Percentiles rank a stretch among this genome's conserved stretches.
Conservation (phyloP, 805 yeast genomes). For the Ogataea glucozyma region DNA sequence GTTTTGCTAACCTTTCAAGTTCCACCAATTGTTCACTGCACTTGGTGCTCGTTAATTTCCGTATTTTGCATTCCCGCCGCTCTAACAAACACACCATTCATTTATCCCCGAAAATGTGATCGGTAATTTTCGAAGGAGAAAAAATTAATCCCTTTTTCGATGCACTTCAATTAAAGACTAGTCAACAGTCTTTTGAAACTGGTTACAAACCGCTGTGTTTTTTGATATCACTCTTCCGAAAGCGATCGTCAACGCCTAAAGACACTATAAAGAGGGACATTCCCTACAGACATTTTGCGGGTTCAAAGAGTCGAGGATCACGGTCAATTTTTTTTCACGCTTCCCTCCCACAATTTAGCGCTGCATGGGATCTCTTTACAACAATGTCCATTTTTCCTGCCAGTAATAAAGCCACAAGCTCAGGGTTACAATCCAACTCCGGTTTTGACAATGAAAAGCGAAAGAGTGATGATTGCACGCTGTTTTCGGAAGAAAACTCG, state of each 20-base stretch:
- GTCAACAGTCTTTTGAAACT: background rate
- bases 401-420: conserved; percentile 5
- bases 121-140: background rate
- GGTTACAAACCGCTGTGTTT: background rate
- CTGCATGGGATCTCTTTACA: conserved; percentile 1
- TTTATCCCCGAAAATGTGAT: too few species aligned
- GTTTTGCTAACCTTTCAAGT: too few species aligned
- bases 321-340: background rate
- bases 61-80: too few species aligned
- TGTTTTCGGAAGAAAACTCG: conserved; percentile 7
- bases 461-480: conserved; percentile 12
- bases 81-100: too few species aligned
- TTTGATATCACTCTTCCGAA: background rate
- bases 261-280: background rate
- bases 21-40: too few species aligned
- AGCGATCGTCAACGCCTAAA: background rate
- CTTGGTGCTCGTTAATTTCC: too few species aligned
- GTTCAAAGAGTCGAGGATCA: background rate
- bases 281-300: too few species aligned
- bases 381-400: conserved; percentile 11
- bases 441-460: conserved; percentile 3
- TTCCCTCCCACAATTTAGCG: background rate
- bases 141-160: background rate
- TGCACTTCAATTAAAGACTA: background rate
- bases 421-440: conserved; percentile 5